Conservation (phyloP, 352 stramenopile species). For the Globisporangium sylvaticum region DNA sequence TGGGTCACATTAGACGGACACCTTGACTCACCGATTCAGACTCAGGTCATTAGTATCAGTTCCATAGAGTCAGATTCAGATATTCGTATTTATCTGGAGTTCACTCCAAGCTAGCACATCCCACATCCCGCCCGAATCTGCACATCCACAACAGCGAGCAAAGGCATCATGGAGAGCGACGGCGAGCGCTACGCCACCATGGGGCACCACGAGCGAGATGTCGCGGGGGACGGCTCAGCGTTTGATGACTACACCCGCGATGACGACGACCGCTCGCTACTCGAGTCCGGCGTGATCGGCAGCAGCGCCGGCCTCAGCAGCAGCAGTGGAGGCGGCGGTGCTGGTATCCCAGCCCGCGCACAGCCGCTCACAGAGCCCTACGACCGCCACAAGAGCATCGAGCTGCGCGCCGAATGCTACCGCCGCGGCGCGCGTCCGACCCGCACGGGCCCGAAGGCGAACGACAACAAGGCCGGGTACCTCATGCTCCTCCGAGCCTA, state of each 20-base stretch:
- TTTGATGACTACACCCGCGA: conserved; percentile 6
- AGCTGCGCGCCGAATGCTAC: conserved; percentile 25
- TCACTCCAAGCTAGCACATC: neutral
- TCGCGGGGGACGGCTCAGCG: neutral
- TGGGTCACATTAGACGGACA: no score
- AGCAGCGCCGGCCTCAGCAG: neutral
- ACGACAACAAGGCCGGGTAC: conserved; percentile 25
- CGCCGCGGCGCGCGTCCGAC: conserved; percentile 16
- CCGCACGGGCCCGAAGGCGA: conserved; percentile 8
- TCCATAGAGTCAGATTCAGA: neutral
- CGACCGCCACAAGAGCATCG: conserved; percentile 17
- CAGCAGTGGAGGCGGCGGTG: neutral
- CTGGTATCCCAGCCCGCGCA: neutral
- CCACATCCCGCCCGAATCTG: no score
- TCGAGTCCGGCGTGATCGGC: conserved; percentile 2
- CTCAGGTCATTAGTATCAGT: neutral
- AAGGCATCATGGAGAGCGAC: conserved; percentile 5
- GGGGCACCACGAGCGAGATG: neutral
- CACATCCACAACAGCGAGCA: neutral
- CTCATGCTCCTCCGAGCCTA: conserved; percentile 16
- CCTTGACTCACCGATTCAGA: neutral
- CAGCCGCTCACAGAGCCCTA: conserved; percentile 18
- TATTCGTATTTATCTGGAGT: neutral
- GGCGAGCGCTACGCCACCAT: conserved; percentile 5
- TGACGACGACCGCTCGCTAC: neutral